Evolutionary conservation across 495 filamentous ascomycete genomes (phyloP).

Genomic region (Xylaria curta): DNA sequence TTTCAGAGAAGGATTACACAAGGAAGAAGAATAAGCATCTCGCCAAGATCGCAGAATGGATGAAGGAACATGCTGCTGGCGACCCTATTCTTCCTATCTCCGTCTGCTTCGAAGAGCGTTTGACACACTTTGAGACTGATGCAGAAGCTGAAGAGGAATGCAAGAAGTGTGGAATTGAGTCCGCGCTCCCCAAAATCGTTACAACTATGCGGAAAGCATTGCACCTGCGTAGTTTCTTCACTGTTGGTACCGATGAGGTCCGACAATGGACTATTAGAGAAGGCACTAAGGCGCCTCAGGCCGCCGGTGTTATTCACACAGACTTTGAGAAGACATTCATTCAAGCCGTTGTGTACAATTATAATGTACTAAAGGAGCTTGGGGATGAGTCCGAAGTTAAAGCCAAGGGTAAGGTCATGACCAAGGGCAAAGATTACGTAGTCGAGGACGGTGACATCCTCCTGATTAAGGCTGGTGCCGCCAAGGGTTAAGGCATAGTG

Average conservation of each 20-base stretch:
- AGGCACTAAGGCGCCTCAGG: slow-evolving; percentile 94
- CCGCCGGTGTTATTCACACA: slow-evolving; percentile 96
- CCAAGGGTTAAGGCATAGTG: slow-evolving; percentile 65
- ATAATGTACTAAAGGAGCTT: slow-evolving; percentile 74
- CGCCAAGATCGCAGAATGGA: slow-evolving; percentile 88
- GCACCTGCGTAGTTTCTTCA: slow-evolving; percentile 95
- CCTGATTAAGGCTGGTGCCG: slow-evolving; percentile 94
- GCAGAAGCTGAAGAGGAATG: slow-evolving; percentile 84
- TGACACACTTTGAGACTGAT: slow-evolving; percentile 78
- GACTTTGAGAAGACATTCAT: slow-evolving; percentile 99
- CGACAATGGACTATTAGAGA: slow-evolving; percentile 98
- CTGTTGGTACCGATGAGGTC: slow-evolving; percentile 94
- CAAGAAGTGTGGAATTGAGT: slow-evolving; percentile 86
- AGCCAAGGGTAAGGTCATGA: slow-evolving; percentile 94
- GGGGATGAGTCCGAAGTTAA: slow-evolving; percentile 89
- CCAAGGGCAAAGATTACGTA: slow-evolving; percentile 98
- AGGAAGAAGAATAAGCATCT: slow-evolving; percentile 99
- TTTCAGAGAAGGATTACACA: slow-evolving; percentile 96
- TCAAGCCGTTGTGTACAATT: slow-evolving; percentile 93
- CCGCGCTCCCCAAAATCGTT: slow-evolving; percentile 90
- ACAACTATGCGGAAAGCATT: slow-evolving; percentile 92
- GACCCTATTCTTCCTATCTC: slow-evolving; percentile 94
- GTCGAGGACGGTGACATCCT: slow-evolving; percentile 79
- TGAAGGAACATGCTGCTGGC: slow-evolving; percentile 85
- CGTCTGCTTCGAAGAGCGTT: slow-evolving; percentile 87